phyloP scores from a whole-genome alignment of 441 rosid genomes.

The Eutrema salsugineum region DNA sequence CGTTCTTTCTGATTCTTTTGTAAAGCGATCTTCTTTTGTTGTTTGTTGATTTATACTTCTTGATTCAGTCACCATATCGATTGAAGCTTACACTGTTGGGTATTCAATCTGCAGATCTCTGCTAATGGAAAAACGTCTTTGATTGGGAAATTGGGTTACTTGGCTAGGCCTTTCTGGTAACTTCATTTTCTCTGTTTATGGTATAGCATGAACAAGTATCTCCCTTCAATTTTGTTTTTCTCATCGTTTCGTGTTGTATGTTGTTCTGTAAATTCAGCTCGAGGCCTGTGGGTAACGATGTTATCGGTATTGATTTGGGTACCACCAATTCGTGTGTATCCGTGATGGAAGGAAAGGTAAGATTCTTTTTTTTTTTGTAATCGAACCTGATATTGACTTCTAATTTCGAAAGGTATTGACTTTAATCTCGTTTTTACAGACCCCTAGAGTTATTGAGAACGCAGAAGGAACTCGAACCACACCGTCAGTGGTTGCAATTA shows the following conservation, averaged over 20 bases:
- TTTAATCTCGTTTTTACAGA: slow-evolving; percentile 29
- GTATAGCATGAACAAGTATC: not conserved
- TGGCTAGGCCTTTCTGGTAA: slow-evolving; percentile 56
- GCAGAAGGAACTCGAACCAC: slow-evolving; percentile 56
- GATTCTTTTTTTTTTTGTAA: not conserved
- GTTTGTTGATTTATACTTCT: not conserved
- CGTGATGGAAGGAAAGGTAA: slow-evolving; percentile 63
- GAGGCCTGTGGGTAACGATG: slow-evolving; percentile 49
- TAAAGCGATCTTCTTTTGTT: not conserved
- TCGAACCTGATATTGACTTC: not conserved
- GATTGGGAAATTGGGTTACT: slow-evolving; percentile 32
- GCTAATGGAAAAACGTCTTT: slow-evolving; percentile 38
- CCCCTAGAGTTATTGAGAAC: slow-evolving; percentile 57
- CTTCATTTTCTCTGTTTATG: not conserved
- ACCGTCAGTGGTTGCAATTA: slow-evolving; percentile 56
- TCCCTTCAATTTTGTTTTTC: not conserved
- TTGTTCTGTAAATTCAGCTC: slow-evolving; percentile 34
- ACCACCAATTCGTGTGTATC: slow-evolving; percentile 61
- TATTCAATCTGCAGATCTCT: slow-evolving; percentile 30
- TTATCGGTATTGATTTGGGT: slow-evolving; percentile 61
- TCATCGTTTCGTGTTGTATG: not conserved
- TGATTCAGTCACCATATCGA: not conserved
- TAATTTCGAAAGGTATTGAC: not conserved
- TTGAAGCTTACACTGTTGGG: slow-evolving; percentile 7
- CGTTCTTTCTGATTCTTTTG: not conserved